phyloP scores from a whole-genome alignment of 2,329 filamentous ascomycete genomes.

The Fusarium avenaceum region DNA sequence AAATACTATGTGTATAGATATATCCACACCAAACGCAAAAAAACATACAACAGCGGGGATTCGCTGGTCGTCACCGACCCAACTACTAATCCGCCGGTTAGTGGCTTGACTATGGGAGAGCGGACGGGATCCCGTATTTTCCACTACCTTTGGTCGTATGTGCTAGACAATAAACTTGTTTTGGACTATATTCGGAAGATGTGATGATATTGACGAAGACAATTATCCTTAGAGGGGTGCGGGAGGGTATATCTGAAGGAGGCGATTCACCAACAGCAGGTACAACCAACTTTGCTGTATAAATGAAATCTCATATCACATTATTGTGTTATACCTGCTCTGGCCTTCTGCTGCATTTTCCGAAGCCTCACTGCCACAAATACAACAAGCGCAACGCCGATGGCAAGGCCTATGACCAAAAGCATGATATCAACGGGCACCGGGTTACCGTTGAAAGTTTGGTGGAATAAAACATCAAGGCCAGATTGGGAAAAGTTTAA shows the following conservation, averaged over 20 bases:
- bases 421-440: conserved; percentile 82
- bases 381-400: conserved; percentile 75
- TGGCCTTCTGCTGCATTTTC: conserved; percentile 50
- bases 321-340: conserved; percentile 44
- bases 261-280: neutral
- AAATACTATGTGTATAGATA: neutral
- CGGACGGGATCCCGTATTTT: conserved; percentile 13
- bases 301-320: neutral
- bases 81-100: conserved; percentile 15
- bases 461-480: conserved; percentile 82
- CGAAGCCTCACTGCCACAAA: conserved; percentile 70
- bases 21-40: neutral
- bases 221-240: neutral
- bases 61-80: conserved; percentile 15
- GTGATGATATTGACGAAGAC: neutral
- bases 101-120: conserved; percentile 13
- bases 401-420: conserved; percentile 69
- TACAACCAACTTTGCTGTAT: neutral
- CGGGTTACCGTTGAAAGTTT: conserved; percentile 78
- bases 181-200: neutral
- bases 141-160: conserved; percentile 10
- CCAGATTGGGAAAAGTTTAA: conserved; percentile 87
- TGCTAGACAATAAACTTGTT: neutral
- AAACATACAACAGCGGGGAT: conserved; percentile 14
- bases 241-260: too few species aligned